Evolutionary conservation across 305 asterid genomes (phyloP).

Genomic region (Caryopteris hybrid): DNA sequence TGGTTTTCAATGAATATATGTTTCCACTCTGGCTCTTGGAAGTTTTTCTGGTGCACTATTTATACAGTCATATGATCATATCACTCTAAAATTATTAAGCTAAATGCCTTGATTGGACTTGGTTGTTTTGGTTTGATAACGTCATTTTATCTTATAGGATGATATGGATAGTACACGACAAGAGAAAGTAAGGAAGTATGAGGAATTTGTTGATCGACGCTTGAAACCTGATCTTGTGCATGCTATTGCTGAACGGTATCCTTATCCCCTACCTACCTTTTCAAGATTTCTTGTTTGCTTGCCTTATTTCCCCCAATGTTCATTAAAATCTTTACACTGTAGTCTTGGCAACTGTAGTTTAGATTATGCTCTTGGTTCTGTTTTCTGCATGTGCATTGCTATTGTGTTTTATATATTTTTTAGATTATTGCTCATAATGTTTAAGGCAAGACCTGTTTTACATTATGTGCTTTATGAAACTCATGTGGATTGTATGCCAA

Average conservation of each 20-base stretch:
- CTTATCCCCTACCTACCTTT: neutral
- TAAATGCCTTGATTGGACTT: neutral
- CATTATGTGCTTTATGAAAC: neutral
- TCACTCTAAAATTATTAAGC: neutral
- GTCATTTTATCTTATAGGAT: constrained; percentile 20
- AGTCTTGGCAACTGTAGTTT: neutral
- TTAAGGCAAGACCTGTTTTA: neutral
- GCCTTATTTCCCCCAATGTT: too few species aligned
- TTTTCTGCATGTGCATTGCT: neutral
- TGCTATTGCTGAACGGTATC: constrained; percentile 73
- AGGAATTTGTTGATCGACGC: constrained; percentile 76
- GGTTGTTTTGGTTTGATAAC: constrained; percentile 5
- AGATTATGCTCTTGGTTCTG: neutral
- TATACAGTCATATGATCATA: neutral
- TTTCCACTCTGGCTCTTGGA: too few species aligned
- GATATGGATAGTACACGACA: constrained; percentile 45
- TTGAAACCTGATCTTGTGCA: constrained; percentile 83
- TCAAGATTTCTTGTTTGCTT: constrained; percentile 1
- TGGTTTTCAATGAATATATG: neutral
- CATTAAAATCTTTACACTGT: neutral
- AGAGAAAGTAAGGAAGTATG: constrained; percentile 57
- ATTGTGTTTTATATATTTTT: too few species aligned
- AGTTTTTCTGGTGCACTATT: too few species aligned
- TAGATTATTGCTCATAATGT: neutral
- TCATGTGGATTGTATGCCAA: neutral